A percentile compares a stretch with the other conserved stretches of the same genome.
Evolutionary conservation across 805 yeast genomes (phyloP).

Genomic region (Metschnikowia koreensis): DNA sequence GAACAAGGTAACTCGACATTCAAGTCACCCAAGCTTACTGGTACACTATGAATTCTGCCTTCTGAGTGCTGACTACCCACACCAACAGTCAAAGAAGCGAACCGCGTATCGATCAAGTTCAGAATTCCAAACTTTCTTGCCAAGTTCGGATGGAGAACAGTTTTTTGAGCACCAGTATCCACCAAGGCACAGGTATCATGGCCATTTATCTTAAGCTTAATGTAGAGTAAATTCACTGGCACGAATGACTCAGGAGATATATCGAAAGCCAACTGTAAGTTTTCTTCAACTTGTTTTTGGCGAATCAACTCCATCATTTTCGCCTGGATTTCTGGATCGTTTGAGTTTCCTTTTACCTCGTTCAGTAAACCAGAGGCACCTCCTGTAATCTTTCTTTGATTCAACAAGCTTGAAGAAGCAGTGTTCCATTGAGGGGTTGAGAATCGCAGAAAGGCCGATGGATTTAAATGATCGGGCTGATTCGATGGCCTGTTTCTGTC

Average conservation of each 20-base stretch:
- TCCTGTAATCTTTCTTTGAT: background rate
- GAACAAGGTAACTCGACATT: conserved; percentile 40
- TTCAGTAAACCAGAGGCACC: background rate
- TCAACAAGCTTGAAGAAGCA: background rate
- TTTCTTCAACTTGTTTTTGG: conserved; percentile 75
- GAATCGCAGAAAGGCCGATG: background rate
- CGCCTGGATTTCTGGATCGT: conserved; percentile 61
- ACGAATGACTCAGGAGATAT: conserved; percentile 89
- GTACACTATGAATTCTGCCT: conserved; percentile 88
- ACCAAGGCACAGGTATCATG: conserved; percentile 85
- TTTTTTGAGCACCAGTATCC: conserved; percentile 93
- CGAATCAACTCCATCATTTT: conserved; percentile 61
- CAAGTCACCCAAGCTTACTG: conserved; percentile 67
- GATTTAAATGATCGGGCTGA: too few species aligned
- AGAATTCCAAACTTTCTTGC: conserved; percentile 72
- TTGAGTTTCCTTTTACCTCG: background rate
- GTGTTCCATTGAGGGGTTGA: background rate
- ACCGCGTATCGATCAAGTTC: conserved; percentile 75
- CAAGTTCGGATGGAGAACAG: conserved; percentile 74
- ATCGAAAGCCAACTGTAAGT: conserved; percentile 76
- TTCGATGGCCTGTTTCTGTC: background rate
- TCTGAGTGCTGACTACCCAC: conserved; percentile 78
- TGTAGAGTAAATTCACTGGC: conserved; percentile 77
- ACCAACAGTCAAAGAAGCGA: conserved; percentile 81
- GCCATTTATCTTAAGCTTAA: conserved; percentile 76